Percentiles rank a stretch among this genome's conserved stretches.
These are phyloP conservation scores for Saturnispora gosingensis DNA, from an alignment of 805 yeast species.

Conservation along the genomic window DNA sequence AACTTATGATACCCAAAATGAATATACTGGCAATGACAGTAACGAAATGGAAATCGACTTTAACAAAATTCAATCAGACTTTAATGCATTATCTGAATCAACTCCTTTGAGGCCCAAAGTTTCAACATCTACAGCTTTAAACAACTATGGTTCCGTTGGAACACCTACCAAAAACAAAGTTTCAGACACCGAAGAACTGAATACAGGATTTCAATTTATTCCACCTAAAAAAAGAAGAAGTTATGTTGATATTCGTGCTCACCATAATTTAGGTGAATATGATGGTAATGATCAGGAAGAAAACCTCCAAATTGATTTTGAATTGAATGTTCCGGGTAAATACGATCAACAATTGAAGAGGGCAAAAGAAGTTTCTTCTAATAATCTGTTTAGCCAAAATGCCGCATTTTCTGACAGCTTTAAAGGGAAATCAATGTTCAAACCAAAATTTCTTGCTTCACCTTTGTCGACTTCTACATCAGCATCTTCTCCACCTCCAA, in stretches of 20 bases:
- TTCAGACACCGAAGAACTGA: background rate
- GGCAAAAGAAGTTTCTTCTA: background rate
- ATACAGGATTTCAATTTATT: constrained; percentile 1
- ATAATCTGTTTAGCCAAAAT: constrained; percentile 6
- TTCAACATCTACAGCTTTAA: background rate
- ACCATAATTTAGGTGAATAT: constrained; percentile 10
- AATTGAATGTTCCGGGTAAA: constrained; percentile 24
- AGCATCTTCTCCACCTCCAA: background rate
- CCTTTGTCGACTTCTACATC: background rate
- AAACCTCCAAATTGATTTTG: constrained; percentile 39
- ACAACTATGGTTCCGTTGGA: background rate
- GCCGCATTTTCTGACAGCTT: constrained; percentile 11
- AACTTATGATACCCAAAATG: background rate
- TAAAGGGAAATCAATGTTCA: background rate
- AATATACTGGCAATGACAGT: background rate
- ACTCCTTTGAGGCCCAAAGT: background rate
- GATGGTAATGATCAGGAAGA: constrained; percentile 27
- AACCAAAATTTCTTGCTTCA: background rate
- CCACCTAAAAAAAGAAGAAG: constrained; percentile 17
- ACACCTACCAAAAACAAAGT: background rate
- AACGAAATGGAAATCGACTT: background rate
- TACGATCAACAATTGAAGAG: background rate
- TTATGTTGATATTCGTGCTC: constrained; percentile 21
- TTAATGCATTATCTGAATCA: background rate
- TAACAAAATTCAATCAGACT: background rate